phyloP scores from a whole-genome alignment of 768 basidiomycete genomes.

The Gymnopilus dilepis region DNA sequence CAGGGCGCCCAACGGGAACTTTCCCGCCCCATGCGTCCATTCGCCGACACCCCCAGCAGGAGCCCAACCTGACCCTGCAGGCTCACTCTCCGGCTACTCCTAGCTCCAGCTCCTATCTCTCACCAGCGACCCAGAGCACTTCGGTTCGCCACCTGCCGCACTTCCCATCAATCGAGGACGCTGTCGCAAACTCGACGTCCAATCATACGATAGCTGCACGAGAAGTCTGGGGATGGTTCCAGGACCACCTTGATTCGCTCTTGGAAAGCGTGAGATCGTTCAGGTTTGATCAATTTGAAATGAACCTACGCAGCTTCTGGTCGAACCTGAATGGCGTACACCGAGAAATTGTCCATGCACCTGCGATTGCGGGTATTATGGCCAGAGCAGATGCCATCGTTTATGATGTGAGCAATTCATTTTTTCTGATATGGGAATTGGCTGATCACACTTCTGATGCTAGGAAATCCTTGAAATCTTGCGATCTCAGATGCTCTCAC shows the following conservation, averaged over 20 bases:
- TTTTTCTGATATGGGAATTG: slow-evolving; percentile 5
- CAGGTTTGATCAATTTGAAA: slow-evolving; percentile 90
- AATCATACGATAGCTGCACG: slow-evolving; percentile 80
- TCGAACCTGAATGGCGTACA: slow-evolving; percentile 71
- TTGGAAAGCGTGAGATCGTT: slow-evolving; percentile 78
- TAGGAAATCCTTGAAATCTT: slow-evolving; percentile 89
- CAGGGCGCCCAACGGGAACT: slow-evolving; percentile 60
- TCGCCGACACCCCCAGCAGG: slow-evolving; percentile 71
- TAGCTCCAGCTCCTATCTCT: slow-evolving; percentile 51
- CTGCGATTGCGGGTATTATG: slow-evolving; percentile 87
- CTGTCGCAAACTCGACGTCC: slow-evolving; percentile 74
- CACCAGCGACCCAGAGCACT: slow-evolving; percentile 49
- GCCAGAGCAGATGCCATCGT: slow-evolving; percentile 89
- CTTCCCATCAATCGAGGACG: slow-evolving; percentile 88
- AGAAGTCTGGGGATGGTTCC: slow-evolving; percentile 93
- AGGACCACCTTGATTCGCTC: slow-evolving; percentile 85
- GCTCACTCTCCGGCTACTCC: slow-evolving; percentile 62
- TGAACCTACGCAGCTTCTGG: slow-evolving; percentile 89
- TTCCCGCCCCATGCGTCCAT: slow-evolving; percentile 78
- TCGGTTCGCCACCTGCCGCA: slow-evolving; percentile 80
- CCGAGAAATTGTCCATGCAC: slow-evolving; percentile 88
- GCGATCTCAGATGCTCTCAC: slow-evolving; percentile 82
- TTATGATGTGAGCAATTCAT: slow-evolving; percentile 73
- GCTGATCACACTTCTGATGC: slow-evolving; percentile 24
- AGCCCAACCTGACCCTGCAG: slow-evolving; percentile 56